A percentile compares a stretch with the other conserved stretches of the same genome.
Evolutionary conservation across 768 basidiomycete genomes (phyloP).

Genomic region (Pisolithus orientalis): DNA sequence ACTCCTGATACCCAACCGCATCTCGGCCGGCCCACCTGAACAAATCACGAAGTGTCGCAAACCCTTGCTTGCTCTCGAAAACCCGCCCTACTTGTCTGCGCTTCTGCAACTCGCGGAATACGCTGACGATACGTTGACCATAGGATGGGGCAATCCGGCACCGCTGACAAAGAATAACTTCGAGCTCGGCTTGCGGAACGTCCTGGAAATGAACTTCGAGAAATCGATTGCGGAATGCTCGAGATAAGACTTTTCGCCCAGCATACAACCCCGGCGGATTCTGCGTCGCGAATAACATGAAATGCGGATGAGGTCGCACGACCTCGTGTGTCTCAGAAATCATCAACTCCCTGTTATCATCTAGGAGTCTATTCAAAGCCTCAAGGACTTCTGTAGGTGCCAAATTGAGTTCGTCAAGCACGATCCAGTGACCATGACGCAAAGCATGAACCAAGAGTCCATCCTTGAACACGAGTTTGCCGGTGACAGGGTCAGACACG

Average conservation of each 20-base stretch:
- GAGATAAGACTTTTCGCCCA: constrained; percentile 88
- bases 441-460: constrained; percentile 91
- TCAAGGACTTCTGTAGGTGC: constrained; percentile 98
- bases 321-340: constrained; percentile 96
- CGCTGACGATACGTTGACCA: constrained; percentile 81
- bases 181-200: constrained; percentile 89
- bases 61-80: constrained; percentile 96
- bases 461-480: constrained; percentile 93
- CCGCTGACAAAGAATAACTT: constrained; percentile 88
- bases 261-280: constrained; percentile 96
- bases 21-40: constrained; percentile 96
- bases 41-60: constrained; percentile 92
- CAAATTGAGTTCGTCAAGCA: constrained; percentile 94
- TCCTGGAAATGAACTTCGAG: constrained; percentile 97
- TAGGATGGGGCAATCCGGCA: constrained; percentile 93
- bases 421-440: constrained; percentile 92
- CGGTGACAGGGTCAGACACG: constrained; percentile 84
- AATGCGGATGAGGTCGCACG: constrained; percentile 86
- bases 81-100: constrained; percentile 86
- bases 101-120: constrained; percentile 91
- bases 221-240: constrained; percentile 96
- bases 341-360: constrained; percentile 94
- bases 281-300: constrained; percentile 98
- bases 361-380: constrained; percentile 91
- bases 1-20: constrained; percentile 82